A percentile compares a stretch with the other conserved stretches of the same genome.
Evolutionary conservation across 177 flowering plant genomes (phyloP).

Genomic region (Tripterygium wilfordii): DNA sequence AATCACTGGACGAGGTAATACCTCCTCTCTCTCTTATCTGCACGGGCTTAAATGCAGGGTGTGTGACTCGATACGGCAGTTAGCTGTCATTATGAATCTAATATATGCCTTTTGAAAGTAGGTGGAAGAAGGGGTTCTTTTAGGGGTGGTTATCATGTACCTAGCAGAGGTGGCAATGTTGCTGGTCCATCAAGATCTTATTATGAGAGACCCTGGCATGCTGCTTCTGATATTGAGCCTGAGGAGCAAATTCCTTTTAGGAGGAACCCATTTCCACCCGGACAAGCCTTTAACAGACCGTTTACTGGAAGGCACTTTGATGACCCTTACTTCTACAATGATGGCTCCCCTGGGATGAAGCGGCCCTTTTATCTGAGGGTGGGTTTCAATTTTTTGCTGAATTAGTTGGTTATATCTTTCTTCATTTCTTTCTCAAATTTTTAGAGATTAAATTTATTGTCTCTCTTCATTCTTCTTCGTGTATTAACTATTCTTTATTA

Average conservation of each 20-base stretch:
- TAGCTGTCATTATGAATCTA: background rate
- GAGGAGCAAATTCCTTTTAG: constrained; percentile 25
- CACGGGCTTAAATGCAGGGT: background rate
- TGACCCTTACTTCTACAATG: constrained; percentile 49
- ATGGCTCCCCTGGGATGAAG: constrained; percentile 41
- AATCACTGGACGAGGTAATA: constrained; percentile 33
- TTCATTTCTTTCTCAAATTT: background rate
- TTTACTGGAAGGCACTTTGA: constrained; percentile 37
- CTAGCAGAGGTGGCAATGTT: constrained; percentile 18
- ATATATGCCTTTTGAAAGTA: constrained; percentile 12
- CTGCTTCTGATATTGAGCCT: constrained; percentile 26
- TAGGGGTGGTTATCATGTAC: constrained; percentile 26
- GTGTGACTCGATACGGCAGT: too few relatives aligned
- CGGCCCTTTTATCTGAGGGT: constrained; percentile 55
- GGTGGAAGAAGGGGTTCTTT: constrained; percentile 47
- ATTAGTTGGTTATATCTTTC: background rate
- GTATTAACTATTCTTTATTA: too few relatives aligned
- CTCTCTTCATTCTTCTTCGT: background rate
- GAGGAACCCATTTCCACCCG: constrained; percentile 42
- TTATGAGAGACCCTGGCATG: constrained; percentile 37
- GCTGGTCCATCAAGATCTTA: constrained; percentile 27
- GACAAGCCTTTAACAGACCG: constrained; percentile 35
- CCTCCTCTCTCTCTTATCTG: background rate
- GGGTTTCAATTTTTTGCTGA: constrained; percentile 10
- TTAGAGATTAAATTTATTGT: background rate